phyloP scores from a whole-genome alignment of 2,329 filamentous ascomycete genomes.

The Clonostachys rosea region DNA sequence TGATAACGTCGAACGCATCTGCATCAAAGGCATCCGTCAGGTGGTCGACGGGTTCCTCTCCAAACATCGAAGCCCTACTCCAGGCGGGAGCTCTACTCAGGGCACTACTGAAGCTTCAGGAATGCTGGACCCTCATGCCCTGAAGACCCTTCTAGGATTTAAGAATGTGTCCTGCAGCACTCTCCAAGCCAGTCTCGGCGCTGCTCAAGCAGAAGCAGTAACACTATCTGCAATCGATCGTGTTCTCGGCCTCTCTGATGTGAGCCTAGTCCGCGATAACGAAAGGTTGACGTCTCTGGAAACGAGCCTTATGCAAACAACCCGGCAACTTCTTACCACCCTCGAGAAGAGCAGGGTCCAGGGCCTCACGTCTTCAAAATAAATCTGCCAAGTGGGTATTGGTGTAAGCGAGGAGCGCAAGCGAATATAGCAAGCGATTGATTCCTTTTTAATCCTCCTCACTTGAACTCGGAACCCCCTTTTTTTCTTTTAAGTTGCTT shows the following conservation, averaged over 20 bases:
- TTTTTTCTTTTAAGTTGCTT: too few relatives aligned
- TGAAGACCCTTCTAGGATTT: conserved; percentile 35
- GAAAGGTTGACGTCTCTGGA: conserved; percentile 32
- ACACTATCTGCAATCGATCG: conserved; percentile 46
- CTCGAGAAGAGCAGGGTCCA: conserved; percentile 22
- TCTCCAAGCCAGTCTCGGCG: conserved; percentile 31
- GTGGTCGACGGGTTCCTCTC: conserved; percentile 35
- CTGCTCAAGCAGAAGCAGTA: conserved; percentile 36
- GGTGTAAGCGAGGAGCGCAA: not conserved
- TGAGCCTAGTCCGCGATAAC: conserved; percentile 28
- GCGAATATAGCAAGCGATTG: too few relatives aligned
- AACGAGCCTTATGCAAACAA: conserved; percentile 32
- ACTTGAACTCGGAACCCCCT: too few relatives aligned
- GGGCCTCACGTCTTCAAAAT: not conserved
- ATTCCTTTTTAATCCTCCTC: too few relatives aligned
- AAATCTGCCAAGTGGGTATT: not conserved
- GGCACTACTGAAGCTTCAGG: conserved; percentile 8
- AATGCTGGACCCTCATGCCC: conserved; percentile 31
- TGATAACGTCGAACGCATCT: conserved; percentile 40
- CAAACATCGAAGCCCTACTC: conserved; percentile 26
- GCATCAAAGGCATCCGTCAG: conserved; percentile 33
- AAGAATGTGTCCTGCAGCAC: conserved; percentile 38
- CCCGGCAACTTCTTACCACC: conserved; percentile 29
- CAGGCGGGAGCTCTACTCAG: conserved; percentile 11
- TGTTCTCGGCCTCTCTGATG: conserved; percentile 39